Conservation (phyloP, 2,329 filamentous ascomycete species). For the Orbilia quercus region DNA sequence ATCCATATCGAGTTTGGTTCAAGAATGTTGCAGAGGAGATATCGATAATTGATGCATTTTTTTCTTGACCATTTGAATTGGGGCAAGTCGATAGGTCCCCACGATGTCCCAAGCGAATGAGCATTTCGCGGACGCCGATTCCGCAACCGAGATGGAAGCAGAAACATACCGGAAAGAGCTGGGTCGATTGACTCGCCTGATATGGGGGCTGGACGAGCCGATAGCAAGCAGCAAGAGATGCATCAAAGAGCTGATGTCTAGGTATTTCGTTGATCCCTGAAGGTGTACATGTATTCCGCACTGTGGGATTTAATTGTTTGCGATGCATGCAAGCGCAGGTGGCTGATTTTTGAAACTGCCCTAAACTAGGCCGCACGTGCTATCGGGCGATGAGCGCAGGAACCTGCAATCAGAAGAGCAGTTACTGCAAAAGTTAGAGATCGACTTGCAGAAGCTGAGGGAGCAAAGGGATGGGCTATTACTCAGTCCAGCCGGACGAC, state of each 20-base stretch:
- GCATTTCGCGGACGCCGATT: constrained; percentile 41
- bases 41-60: constrained; percentile 26
- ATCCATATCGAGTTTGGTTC: constrained; percentile 16
- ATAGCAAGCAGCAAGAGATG: constrained; percentile 42
- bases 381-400: constrained; percentile 36
- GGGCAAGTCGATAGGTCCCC: constrained; percentile 9
- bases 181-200: constrained; percentile 45
- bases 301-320: constrained; percentile 44
- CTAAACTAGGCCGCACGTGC: constrained; percentile 43
- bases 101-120: constrained; percentile 40
- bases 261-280: constrained; percentile 17
- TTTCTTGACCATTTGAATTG: constrained; percentile 11
- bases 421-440: constrained; percentile 38
- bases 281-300: constrained; percentile 5
- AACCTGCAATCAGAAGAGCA: constrained; percentile 48
- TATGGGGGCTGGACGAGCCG: constrained; percentile 46
- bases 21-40: constrained; percentile 16
- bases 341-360: constrained; percentile 54
- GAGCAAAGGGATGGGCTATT: constrained; percentile 43
- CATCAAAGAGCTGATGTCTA: constrained; percentile 34
- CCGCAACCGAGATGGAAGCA: constrained; percentile 34
- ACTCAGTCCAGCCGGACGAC: constrained; percentile 30
- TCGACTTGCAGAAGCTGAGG: constrained; percentile 33
- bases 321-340: constrained; percentile 53
- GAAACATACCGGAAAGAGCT: constrained; percentile 40